These are phyloP conservation scores for Aegilops bicornis DNA, from an alignment of 176 grass and related monocot genomes.

Conservation along the genomic window DNA sequence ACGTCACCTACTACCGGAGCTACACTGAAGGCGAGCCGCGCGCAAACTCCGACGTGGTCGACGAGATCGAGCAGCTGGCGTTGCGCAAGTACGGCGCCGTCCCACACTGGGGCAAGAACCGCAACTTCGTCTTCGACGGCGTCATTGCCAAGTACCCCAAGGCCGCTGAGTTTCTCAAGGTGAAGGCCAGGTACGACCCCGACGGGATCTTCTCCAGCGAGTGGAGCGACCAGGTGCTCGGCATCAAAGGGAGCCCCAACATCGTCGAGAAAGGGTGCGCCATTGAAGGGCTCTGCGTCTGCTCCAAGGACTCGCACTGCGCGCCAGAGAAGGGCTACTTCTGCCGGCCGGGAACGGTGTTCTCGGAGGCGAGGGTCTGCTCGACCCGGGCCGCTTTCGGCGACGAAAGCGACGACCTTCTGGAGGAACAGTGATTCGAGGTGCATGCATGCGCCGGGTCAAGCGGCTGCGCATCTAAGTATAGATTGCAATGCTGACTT, in stretches of 20 bases:
- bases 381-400: not conserved
- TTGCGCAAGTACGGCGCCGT: slow-evolving; percentile 48
- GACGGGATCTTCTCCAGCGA: slow-evolving; percentile 73
- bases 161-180: slow-evolving; percentile 31
- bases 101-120: slow-evolving; percentile 81
- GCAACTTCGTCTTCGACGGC: slow-evolving; percentile 57
- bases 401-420: not conserved
- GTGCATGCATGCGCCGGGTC: not conserved
- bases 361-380: slow-evolving; percentile 49
- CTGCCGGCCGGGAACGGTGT: slow-evolving; percentile 42
- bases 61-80: slow-evolving; percentile 58
- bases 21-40: not conserved
- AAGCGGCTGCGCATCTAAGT: not conserved
- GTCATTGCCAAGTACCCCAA: slow-evolving; percentile 24
- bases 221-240: slow-evolving; percentile 72
- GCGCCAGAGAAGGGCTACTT: slow-evolving; percentile 41
- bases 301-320: slow-evolving; percentile 49
- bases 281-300: slow-evolving; percentile 57
- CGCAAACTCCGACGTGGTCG: slow-evolving; percentile 26
- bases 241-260: slow-evolving; percentile 28
- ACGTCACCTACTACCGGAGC: slow-evolving; percentile 57
- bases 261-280: slow-evolving; percentile 33
- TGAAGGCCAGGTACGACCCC: slow-evolving; percentile 38
- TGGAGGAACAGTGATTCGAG: not conserved
- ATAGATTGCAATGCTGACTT: not conserved